Evolutionary conservation across 1,139 yeast genomes (phyloP).

Genomic region (Pichia sp.): DNA sequence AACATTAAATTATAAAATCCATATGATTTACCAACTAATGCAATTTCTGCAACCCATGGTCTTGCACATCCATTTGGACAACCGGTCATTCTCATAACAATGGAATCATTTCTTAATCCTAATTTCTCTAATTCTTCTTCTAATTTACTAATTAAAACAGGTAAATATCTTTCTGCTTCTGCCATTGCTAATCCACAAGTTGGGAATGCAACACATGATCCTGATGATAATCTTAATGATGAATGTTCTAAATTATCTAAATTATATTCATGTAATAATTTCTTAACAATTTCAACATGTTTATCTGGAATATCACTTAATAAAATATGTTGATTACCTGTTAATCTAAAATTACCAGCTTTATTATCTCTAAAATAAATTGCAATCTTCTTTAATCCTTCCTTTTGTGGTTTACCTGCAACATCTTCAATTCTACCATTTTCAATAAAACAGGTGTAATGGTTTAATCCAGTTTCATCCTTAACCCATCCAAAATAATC

Average conservation of each 20-base stretch:
- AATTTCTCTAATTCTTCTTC: constrained; percentile 83
- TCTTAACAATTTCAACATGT: constrained; percentile 57
- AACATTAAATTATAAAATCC: constrained; percentile 91
- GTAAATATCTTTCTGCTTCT: constrained; percentile 92
- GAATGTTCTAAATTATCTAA: constrained; percentile 73
- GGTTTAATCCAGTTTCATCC: constrained; percentile 82
- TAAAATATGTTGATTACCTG: constrained; percentile 92
- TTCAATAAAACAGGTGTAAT: constrained; percentile 90
- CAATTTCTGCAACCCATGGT: constrained; percentile 97
- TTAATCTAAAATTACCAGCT: constrained; percentile 79
- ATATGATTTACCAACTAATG: constrained; percentile 89
- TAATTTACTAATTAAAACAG: constrained; percentile 70
- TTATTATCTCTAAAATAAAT: constrained; percentile 49
- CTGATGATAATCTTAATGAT: constrained; percentile 81
- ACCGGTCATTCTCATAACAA: constrained; percentile 98
- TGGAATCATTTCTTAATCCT: constrained; percentile 89
- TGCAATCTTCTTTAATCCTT: constrained; percentile 79
- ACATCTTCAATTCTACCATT: constrained; percentile 97
- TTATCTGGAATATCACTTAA: constrained; percentile 67
- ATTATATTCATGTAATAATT: constrained; percentile 62
- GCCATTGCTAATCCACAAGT: constrained; percentile 99
- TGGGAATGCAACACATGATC: constrained; percentile 98
- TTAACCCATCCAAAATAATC: constrained; percentile 94
- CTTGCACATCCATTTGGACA: constrained; percentile 99
- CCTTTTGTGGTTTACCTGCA: constrained; percentile 80